phyloP scores from a whole-genome alignment of 306 rosid species.

The Psophocarpus tetragonolobus region DNA sequence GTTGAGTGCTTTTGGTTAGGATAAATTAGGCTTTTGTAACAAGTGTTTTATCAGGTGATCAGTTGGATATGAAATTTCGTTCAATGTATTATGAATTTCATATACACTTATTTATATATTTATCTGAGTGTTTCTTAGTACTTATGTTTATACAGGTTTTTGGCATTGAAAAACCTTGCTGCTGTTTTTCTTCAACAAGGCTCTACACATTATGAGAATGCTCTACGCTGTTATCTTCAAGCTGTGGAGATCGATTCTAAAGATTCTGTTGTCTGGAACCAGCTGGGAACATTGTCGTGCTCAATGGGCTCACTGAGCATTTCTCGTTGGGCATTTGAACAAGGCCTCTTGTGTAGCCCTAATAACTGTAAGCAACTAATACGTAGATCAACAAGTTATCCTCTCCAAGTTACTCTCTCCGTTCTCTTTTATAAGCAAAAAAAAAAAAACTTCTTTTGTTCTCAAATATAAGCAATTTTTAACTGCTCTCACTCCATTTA shows the following conservation, averaged over 20 bases:
- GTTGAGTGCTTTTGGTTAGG: slow-evolving; percentile 19
- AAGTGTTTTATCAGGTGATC: not conserved
- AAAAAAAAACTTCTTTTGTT: no score
- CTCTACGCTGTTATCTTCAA: slow-evolving; percentile 89
- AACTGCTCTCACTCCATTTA: no score
- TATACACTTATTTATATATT: slow-evolving; percentile 2
- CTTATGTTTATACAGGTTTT: slow-evolving; percentile 63
- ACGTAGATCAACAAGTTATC: not conserved
- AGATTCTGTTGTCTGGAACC: slow-evolving; percentile 98
- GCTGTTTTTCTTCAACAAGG: slow-evolving; percentile 92
- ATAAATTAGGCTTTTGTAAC: slow-evolving; percentile 9
- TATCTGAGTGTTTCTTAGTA: slow-evolving; percentile 26
- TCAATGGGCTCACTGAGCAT: slow-evolving; percentile 84
- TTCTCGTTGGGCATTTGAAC: slow-evolving; percentile 99
- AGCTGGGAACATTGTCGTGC: slow-evolving; percentile 92
- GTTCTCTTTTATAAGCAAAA: no score
- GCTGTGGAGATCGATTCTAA: slow-evolving; percentile 94
- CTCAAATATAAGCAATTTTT: no score
- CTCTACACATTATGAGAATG: slow-evolving; percentile 75
- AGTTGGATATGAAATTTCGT: slow-evolving; percentile 13
- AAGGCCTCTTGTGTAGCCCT: slow-evolving; percentile 95
- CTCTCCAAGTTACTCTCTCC: no score
- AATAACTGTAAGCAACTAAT: slow-evolving; percentile 77
- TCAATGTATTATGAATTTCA: slow-evolving; percentile 3
- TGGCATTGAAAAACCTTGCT: slow-evolving; percentile 95